Evolutionary conservation across 2,329 filamentous ascomycete species (phyloP).

Genomic region (Anisogramma anomala): DNA sequence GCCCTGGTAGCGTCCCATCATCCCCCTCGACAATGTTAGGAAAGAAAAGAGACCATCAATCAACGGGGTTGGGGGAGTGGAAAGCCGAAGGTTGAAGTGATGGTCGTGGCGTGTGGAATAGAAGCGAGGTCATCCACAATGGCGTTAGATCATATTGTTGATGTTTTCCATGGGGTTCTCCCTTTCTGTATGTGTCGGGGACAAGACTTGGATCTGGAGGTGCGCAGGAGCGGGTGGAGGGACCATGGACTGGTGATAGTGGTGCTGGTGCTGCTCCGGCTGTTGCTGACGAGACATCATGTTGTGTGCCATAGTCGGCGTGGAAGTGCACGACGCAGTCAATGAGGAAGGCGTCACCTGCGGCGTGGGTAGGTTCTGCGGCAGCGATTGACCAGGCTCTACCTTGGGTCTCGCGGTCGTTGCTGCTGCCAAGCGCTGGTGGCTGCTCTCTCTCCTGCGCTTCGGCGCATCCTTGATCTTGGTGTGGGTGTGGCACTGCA

Average conservation of each 20-base stretch:
- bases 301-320: constrained; percentile 27
- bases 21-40: background rate
- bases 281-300: constrained; percentile 16
- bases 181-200: constrained; percentile 20
- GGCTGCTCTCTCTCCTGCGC: constrained; percentile 50
- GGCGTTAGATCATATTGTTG: constrained; percentile 35
- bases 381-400: constrained; percentile 28
- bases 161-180: constrained; percentile 28
- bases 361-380: constrained; percentile 27
- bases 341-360: constrained; percentile 29
- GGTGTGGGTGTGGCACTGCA: constrained; percentile 57
- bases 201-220: constrained; percentile 19
- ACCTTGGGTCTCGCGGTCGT: constrained; percentile 36
- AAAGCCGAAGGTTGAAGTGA: background rate
- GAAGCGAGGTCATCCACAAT: background rate
- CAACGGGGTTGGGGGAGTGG: background rate
- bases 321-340: constrained; percentile 25
- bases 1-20: background rate
- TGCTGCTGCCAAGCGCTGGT: constrained; percentile 32
- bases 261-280: constrained; percentile 13
- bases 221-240: constrained; percentile 16
- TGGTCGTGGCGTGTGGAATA: background rate
- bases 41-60: background rate
- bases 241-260: constrained; percentile 12
- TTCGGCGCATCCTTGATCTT: constrained; percentile 63